Conservation (phyloP, 2,329 filamentous ascomycete genomes). For the Drechslerella stenobrocha region DNA sequence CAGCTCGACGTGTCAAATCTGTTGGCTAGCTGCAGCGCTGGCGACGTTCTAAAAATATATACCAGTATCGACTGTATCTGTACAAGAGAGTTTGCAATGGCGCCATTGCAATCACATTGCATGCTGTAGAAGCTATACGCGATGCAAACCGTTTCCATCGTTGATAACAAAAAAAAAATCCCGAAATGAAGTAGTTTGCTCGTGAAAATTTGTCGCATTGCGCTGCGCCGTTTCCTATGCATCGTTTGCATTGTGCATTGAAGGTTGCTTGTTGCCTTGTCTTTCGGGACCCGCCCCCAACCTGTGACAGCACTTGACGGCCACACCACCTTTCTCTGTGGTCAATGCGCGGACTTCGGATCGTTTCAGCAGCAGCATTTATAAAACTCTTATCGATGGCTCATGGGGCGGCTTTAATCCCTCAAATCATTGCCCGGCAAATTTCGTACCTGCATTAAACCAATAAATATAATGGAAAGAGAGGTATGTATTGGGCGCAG, state of each 20-base stretch:
- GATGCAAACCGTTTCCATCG: neutral
- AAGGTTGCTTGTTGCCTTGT: neutral
- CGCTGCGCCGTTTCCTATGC: constrained; percentile 4
- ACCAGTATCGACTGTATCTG: neutral
- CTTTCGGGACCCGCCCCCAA: neutral
- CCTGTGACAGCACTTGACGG: neutral
- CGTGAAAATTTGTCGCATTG: neutral
- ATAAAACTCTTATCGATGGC: constrained; percentile 1
- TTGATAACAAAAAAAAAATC: neutral
- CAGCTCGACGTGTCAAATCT: constrained; percentile 10
- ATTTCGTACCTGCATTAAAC: constrained; percentile 2
- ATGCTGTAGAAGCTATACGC: neutral
- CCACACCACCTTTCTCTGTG: constrained; percentile 1
- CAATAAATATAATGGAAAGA: neutral
- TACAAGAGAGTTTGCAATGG: neutral
- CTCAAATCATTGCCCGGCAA: neutral
- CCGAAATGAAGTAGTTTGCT: neutral
- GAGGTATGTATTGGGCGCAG: neutral
- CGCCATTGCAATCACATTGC: constrained; percentile 2
- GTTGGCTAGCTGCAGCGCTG: constrained; percentile 1
- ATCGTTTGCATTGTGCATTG: constrained; percentile 6
- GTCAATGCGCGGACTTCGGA: constrained; percentile 2
- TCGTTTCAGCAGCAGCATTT: neutral
- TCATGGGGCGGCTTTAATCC: neutral
- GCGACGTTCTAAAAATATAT: constrained; percentile 5